Base-by-base conservation (phyloP, 2,329 filamentous ascomycete species). In the Cladosporium sphaerospermum region DNA sequence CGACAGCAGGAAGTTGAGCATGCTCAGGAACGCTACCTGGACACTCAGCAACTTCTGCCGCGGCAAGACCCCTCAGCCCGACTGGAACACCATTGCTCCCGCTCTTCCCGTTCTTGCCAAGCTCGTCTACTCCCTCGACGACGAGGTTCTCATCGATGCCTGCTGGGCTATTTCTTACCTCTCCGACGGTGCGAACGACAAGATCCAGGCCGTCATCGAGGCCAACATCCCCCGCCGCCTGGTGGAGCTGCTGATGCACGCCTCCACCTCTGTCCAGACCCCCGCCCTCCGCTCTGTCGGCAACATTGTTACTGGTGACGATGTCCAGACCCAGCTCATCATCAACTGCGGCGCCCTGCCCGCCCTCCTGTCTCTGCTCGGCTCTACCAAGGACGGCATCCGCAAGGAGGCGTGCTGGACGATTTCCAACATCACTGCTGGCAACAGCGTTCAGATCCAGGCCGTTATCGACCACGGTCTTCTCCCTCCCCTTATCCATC, bases 371-470 rank as follows among this genome's bases (percentile, higher is more conserved):
- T 93, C 91, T 34, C 84, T 99, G 14, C 78, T 99, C 58, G 92
- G 91, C 79, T 97, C 92, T 34, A 93, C 89, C 67, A 99, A 99
- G 81, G 93, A 99, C 67, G 93, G 93, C 23, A 99, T 99, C 62
- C 89, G 93, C 61, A 99, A 99, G 80, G 93, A 99, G 74, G 93
- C 93, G 28, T 99, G 93, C 83, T 99, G 93, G 93, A 99, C 93
- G 47, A 99, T 99, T 64, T 96, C 91, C 69, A 99, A 99, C 80
- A 89, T 99, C 67, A 99, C 93, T 32, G 93, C 93, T 56, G 93
- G 93, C 57, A 99, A 99, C 79, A 96, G 92, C 36, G 89, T 86
- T 54, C 93, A 99, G 75, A 99, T 99, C 64, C 93, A 99, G 77
- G 79, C 90, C 9, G 93, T 99, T 53, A 86, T 99, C 64, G 93